phyloP scores from a whole-genome alignment of 306 rosid genomes.

The Bauhinia variegata region DNA sequence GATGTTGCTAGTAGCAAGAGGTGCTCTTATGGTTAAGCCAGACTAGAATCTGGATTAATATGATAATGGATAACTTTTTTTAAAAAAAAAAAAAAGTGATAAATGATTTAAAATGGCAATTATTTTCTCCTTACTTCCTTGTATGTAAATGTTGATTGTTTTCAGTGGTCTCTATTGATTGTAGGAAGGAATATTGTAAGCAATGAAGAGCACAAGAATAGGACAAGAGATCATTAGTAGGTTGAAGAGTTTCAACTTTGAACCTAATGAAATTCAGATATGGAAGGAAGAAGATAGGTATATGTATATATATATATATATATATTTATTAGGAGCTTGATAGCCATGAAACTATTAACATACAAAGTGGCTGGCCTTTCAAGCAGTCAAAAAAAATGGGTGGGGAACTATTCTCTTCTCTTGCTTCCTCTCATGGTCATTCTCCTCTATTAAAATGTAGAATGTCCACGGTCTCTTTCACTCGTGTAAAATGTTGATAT shows the following conservation, averaged over 20 bases:
- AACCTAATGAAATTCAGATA: slow-evolving; percentile 26
- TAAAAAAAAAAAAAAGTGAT: too few species aligned
- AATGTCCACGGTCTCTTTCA: slow-evolving; percentile 49
- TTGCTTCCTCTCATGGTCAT: slow-evolving; percentile 57
- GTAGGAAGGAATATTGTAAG: too few species aligned
- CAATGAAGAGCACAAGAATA: too few species aligned
- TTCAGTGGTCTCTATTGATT: too few species aligned
- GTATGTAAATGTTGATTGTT: too few species aligned
- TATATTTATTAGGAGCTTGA: slow-evolving; percentile 67
- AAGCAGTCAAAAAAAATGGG: slow-evolving; percentile 82
- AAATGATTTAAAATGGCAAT: too few species aligned
- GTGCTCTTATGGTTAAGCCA: too few species aligned
- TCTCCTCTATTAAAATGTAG: slow-evolving; percentile 72
- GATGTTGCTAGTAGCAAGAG: too few species aligned
- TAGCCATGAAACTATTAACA: slow-evolving; percentile 64
- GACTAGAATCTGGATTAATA: too few species aligned
- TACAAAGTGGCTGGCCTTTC: slow-evolving; percentile 65
- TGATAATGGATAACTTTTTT: too few species aligned
- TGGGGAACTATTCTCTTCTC: slow-evolving; percentile 38
- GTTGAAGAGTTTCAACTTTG: slow-evolving; percentile 41
- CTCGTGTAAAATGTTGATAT: slow-evolving; percentile 48
- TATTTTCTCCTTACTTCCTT: too few species aligned
- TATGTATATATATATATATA: too few species aligned
- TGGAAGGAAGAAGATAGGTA: slow-evolving; percentile 37
- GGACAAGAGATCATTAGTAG: slow-evolving; percentile 27